These are phyloP conservation scores for Parietaria judaica DNA, from an alignment of 306 rosid species.

Conservation along the genomic window DNA sequence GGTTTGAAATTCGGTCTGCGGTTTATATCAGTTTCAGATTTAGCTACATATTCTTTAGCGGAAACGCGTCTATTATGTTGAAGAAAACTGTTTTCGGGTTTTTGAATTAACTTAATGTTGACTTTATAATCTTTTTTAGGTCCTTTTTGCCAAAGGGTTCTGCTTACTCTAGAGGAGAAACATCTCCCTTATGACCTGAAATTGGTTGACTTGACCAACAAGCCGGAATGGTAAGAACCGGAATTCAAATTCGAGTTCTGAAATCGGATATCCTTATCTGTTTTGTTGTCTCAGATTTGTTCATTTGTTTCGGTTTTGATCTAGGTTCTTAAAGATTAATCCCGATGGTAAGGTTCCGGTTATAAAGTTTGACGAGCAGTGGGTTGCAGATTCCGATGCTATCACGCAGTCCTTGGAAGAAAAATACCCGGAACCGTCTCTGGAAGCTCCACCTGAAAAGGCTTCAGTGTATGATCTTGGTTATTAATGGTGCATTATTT, in stretches of 20 bases:
- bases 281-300: no score
- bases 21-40: no score
- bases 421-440: conserved; percentile 82
- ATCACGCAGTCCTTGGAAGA: conserved; percentile 71
- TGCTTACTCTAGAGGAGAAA: conserved; percentile 83
- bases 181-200: conserved; percentile 73
- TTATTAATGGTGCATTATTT: no score
- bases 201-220: conserved; percentile 70
- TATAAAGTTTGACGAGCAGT: conserved; percentile 63
- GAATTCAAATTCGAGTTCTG: not conserved
- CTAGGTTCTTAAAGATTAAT: conserved; percentile 70
- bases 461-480: conserved; percentile 57
- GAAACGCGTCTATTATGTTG: no score
- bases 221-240: conserved; percentile 70
- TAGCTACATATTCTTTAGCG: no score
- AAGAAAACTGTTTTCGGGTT: no score
- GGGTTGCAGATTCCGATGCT: conserved; percentile 88
- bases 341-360: conserved; percentile 84
- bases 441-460: conserved; percentile 71
- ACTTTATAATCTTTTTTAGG: conserved; percentile 29
- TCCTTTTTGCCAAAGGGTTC: conserved; percentile 87
- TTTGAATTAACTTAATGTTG: no score
- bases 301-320: conserved; percentile 14
- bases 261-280: no score
- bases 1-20: no score